These are phyloP conservation scores for Moricandia arvensis DNA, from an alignment of 345 rosid genomes.

Conservation along the genomic window DNA sequence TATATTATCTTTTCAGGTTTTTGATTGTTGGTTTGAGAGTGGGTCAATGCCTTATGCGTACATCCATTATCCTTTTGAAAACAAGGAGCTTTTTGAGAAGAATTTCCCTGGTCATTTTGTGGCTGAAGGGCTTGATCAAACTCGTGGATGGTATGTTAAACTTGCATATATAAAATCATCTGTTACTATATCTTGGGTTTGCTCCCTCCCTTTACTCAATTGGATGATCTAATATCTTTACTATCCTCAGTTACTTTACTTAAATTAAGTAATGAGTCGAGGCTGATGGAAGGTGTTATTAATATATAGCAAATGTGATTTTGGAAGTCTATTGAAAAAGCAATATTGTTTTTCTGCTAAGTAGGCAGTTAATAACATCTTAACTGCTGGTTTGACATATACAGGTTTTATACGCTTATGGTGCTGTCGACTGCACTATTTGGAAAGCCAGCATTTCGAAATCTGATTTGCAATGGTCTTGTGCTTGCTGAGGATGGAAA, in stretches of 20 bases:
- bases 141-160: slow-evolving; percentile 82
- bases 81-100: slow-evolving; percentile 77
- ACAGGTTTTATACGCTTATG: slow-evolving; percentile 87
- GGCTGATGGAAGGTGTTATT: slow-evolving; percentile 1
- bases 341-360: background rate
- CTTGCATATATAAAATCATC: background rate
- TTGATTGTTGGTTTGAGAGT: slow-evolving; percentile 99
- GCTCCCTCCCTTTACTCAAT: background rate
- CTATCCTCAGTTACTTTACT: background rate
- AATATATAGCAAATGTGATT: slow-evolving; percentile 4
- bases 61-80: slow-evolving; percentile 98
- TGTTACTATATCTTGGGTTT: slow-evolving; percentile 3
- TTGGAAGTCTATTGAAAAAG: background rate
- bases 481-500: slow-evolving; percentile 98
- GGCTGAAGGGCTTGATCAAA: slow-evolving; percentile 99
- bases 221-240: slow-evolving; percentile 13
- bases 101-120: slow-evolving; percentile 98
- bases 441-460: slow-evolving; percentile 90
- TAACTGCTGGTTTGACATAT: background rate
- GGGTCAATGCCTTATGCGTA: slow-evolving; percentile 99
- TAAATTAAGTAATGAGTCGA: background rate
- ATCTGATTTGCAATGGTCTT: slow-evolving; percentile 96
- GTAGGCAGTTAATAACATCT: background rate
- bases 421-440: slow-evolving; percentile 96
- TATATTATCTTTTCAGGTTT: slow-evolving; percentile 57